These are phyloP conservation scores for Leccinum solheimii DNA, from an alignment of 1,284 basidiomycete genomes.

Conservation along the genomic window DNA sequence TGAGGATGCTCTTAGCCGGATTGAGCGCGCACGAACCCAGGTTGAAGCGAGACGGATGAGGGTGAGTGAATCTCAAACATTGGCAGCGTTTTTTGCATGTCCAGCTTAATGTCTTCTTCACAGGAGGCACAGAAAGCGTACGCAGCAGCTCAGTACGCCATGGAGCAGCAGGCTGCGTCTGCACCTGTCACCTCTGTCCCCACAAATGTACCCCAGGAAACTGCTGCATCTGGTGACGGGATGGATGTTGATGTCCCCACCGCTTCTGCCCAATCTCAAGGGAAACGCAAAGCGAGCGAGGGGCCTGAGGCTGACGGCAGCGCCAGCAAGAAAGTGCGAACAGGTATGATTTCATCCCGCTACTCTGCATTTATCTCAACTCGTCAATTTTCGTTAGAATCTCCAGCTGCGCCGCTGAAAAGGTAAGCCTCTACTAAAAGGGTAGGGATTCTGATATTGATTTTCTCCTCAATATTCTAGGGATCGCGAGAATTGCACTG, in stretches of 20 bases:
- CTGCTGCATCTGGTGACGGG: conserved; percentile 9
- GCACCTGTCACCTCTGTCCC: conserved; percentile 38
- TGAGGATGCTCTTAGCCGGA: conserved; percentile 64
- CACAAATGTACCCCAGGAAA: conserved; percentile 7
- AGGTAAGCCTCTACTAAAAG: conserved; percentile 44
- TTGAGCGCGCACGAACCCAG: conserved; percentile 66
- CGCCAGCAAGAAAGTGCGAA: conserved; percentile 62
- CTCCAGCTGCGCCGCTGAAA: conserved; percentile 52
- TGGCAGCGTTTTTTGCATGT: neutral
- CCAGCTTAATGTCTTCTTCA: neutral
- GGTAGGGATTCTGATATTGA: neutral
- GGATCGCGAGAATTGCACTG: conserved; percentile 94
- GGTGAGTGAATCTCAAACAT: conserved; percentile 40
- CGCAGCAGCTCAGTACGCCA: conserved; percentile 50
- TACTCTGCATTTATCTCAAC: neutral
- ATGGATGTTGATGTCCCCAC: conserved; percentile 56
- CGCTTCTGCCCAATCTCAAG: conserved; percentile 38
- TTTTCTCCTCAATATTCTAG: conserved; percentile 41
- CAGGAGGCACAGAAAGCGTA: conserved; percentile 64
- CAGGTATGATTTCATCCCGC: conserved; percentile 42
- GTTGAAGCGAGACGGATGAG: conserved; percentile 66
- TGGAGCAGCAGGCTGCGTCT: conserved; percentile 44
- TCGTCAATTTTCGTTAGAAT: conserved; percentile 37
- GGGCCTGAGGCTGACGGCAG: conserved; percentile 35
- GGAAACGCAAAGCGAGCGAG: conserved; percentile 68